Conservation (phyloP, 495 filamentous ascomycete species). For the Corynascus novoguineensis region DNA sequence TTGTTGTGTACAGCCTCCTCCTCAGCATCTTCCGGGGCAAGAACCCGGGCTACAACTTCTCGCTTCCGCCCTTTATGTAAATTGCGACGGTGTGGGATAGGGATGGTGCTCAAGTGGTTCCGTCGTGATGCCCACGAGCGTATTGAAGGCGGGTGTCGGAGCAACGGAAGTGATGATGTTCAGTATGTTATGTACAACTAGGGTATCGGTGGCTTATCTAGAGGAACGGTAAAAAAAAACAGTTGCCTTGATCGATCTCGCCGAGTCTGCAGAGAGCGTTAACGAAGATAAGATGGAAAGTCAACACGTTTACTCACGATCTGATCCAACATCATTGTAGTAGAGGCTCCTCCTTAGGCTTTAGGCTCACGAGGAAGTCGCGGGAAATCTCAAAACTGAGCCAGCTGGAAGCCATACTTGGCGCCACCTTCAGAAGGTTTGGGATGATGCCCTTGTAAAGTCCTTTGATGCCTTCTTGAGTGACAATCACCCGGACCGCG, state of each 20-base stretch:
- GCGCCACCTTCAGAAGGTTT: constrained; percentile 93
- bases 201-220: constrained; percentile 15
- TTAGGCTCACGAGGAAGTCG: constrained; percentile 68
- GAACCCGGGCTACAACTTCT: constrained; percentile 94
- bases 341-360: constrained; percentile 33
- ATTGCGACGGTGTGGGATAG: not conserved
- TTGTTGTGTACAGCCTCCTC: constrained; percentile 86
- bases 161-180: constrained; percentile 1
- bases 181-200: constrained; percentile 4
- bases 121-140: not conserved
- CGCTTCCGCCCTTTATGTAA: constrained; percentile 76
- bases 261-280: not conserved
- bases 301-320: not conserved
- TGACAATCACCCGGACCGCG: constrained; percentile 73
- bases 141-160: not conserved
- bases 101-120: not conserved
- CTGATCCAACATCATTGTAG: constrained; percentile 18
- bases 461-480: constrained; percentile 63
- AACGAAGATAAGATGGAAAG: not conserved
- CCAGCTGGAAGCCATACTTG: constrained; percentile 98
- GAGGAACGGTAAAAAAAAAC: constrained; percentile 15
- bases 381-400: constrained; percentile 90
- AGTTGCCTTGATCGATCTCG: not conserved
- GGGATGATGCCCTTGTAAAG: constrained; percentile 91
- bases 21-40: constrained; percentile 90